Percentiles rank a stretch among this genome's conserved stretches.
Conservation (phyloP, 2,329 filamentous ascomycete genomes). For the Aspergillus ruber region DNA sequence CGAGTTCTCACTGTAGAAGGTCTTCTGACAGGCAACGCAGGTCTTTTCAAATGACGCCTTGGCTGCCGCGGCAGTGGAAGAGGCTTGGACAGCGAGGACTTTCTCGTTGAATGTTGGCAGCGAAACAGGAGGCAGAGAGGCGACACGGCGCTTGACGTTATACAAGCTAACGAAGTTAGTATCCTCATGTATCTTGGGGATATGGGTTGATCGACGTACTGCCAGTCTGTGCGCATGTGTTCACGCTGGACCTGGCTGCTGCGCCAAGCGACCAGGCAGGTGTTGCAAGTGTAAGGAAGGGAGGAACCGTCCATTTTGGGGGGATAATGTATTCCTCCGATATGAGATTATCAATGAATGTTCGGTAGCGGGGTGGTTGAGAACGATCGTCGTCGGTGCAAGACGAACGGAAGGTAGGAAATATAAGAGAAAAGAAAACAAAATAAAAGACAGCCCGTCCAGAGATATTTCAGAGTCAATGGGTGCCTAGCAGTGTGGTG, state of each 20-base stretch:
- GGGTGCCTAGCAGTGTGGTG: too few relatives aligned
- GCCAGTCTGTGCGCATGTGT: constrained; percentile 99
- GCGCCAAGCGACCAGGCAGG: constrained; percentile 93
- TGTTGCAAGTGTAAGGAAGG: constrained; percentile 97
- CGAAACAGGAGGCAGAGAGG: constrained; percentile 80
- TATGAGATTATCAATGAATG: not conserved
- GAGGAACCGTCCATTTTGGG: constrained; percentile 35
- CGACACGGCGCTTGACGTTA: constrained; percentile 91
- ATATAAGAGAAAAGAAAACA: not conserved
- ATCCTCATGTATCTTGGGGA: constrained; percentile 3
- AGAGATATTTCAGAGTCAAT: too few relatives aligned
- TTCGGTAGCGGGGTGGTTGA: not conserved
- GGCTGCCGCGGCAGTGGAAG: constrained; percentile 74
- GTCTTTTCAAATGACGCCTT: constrained; percentile 81
- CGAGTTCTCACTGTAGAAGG: constrained; percentile 94
- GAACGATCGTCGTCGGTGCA: not conserved
- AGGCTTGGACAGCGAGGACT: constrained; percentile 82
- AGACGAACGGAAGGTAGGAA: not conserved
- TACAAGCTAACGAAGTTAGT: constrained; percentile 59
- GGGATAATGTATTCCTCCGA: not conserved
- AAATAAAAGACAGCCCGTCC: not conserved
- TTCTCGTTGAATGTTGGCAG: constrained; percentile 95
- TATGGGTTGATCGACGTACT: constrained; percentile 55
- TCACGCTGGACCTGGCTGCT: constrained; percentile 86
- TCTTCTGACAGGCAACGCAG: constrained; percentile 79